phyloP scores from a whole-genome alignment of 2,329 filamentous ascomycete species.

The Venturia carpophila region DNA sequence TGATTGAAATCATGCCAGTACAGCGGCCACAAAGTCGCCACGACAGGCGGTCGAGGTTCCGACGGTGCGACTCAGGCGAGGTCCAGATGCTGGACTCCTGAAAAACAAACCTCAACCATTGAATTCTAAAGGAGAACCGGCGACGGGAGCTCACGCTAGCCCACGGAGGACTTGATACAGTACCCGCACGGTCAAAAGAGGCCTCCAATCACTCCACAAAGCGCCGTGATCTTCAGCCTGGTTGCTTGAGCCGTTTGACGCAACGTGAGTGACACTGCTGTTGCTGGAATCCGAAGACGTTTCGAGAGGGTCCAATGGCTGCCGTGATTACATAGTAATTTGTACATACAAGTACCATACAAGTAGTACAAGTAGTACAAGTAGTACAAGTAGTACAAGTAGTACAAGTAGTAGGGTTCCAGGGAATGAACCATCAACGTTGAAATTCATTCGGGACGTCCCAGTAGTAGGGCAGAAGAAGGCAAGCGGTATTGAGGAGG shows the following conservation, averaged over 20 bases:
- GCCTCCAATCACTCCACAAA: conserved; percentile 2
- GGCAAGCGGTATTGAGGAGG: not conserved
- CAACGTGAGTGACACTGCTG: not conserved
- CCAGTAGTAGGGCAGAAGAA: not conserved
- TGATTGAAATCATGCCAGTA: not conserved
- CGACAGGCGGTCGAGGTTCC: too few relatives aligned
- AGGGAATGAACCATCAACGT: too few relatives aligned
- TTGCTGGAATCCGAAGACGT: not conserved
- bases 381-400: too few relatives aligned
- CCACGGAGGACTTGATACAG: not conserved
- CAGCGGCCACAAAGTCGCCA: not conserved
- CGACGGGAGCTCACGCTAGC: not conserved
- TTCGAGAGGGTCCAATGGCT: not conserved
- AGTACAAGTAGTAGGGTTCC: too few relatives aligned
- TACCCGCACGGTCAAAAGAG: not conserved
- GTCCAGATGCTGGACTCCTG: not conserved
- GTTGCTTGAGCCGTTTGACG: conserved; percentile 1
- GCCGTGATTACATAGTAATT: too few relatives aligned
- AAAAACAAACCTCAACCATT: not conserved
- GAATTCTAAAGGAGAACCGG: not conserved
- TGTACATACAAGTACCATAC: too few relatives aligned
- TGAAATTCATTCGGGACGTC: too few relatives aligned
- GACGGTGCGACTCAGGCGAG: not conserved
- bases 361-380: too few relatives aligned
- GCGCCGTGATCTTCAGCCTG: not conserved